phyloP scores from a whole-genome alignment of 331 rosid genomes.

The Rhamnella rubrinervis region DNA sequence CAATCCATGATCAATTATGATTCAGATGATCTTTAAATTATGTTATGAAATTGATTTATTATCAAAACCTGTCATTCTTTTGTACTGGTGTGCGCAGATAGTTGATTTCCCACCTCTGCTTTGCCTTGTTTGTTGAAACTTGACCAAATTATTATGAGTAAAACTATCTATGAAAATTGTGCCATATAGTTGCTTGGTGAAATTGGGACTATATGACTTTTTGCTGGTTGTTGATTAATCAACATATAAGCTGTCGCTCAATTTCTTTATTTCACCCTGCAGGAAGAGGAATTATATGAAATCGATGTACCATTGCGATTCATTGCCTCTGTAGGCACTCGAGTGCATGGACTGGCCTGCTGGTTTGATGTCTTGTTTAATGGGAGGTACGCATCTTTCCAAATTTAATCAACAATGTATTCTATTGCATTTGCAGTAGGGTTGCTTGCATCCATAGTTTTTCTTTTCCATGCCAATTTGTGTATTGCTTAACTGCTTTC shows the following conservation, averaged over 20 bases:
- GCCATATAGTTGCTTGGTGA: no score
- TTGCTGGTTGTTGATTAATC: slow-evolving; percentile 6
- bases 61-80: no score
- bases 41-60: no score
- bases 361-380: slow-evolving; percentile 96
- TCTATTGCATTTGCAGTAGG: not conserved
- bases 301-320: slow-evolving; percentile 84
- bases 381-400: slow-evolving; percentile 63
- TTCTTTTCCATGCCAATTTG: not conserved
- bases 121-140: no score
- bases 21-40: no score
- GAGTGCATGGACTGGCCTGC: slow-evolving; percentile 98
- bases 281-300: slow-evolving; percentile 95
- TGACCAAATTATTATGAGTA: no score
- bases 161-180: no score
- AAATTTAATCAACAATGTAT: slow-evolving; percentile 6
- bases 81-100: no score
- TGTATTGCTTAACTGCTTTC: slow-evolving; percentile 14
- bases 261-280: slow-evolving; percentile 22
- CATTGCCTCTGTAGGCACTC: slow-evolving; percentile 69
- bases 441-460: not conserved
- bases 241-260: not conserved
- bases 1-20: no score
- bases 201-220: no score
- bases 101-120: no score